A percentile compares a stretch with the other conserved stretches of the same genome.
These are phyloP conservation scores for Aspergillus taichungensis DNA, from an alignment of 495 filamentous ascomycete genomes.

Conservation along the genomic window DNA sequence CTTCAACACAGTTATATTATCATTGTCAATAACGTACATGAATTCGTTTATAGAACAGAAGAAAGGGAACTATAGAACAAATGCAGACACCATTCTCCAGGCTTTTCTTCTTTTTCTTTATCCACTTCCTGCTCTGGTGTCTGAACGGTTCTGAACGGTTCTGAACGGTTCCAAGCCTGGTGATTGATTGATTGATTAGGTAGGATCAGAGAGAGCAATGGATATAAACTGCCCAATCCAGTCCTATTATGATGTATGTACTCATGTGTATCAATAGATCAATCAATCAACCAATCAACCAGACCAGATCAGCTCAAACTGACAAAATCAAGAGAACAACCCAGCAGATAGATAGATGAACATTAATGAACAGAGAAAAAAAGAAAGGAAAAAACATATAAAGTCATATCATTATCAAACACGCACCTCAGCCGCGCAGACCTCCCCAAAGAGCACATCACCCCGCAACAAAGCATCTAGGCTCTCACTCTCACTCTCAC, in stretches of 20 bases:
- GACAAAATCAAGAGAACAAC: background rate
- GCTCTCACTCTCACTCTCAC: too few species aligned
- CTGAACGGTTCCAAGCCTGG: too few species aligned
- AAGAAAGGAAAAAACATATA: constrained; percentile 1
- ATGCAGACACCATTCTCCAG: too few species aligned
- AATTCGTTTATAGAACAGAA: background rate
- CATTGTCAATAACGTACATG: background rate
- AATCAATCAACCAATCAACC: background rate
- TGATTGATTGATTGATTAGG: too few species aligned
- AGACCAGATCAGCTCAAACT: too few species aligned
- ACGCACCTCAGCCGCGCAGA: constrained; percentile 38
- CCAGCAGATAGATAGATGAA: background rate
- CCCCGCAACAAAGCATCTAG: constrained; percentile 39
- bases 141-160: too few species aligned
- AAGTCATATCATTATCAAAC: constrained; percentile 3
- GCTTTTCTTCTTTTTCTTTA: background rate
- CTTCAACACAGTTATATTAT: too few species aligned
- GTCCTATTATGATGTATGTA: too few species aligned
- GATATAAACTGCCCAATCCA: too few species aligned
- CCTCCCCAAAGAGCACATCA: constrained; percentile 59
- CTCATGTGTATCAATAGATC: background rate
- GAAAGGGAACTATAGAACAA: background rate
- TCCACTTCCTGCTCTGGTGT: too few species aligned
- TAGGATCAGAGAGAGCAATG: too few species aligned
- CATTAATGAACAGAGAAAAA: background rate